Conservation (phyloP, 73 alveolate species). For the Tetrahymena malaccensis region DNA sequence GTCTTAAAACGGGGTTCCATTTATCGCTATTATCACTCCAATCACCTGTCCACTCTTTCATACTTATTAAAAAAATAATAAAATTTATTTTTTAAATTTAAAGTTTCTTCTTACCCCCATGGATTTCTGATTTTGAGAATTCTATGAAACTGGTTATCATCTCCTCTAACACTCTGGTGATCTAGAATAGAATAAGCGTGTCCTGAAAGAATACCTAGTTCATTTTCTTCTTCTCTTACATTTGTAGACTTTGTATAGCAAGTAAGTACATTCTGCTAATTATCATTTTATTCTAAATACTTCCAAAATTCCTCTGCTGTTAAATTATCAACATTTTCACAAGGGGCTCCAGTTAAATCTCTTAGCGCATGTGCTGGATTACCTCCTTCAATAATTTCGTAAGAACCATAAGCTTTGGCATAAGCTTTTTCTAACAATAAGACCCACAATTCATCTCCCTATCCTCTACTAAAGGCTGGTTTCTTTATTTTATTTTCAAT, state of each 20-base stretch:
- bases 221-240: constrained; percentile 59
- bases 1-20: constrained; percentile 56
- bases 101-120: constrained; percentile 52
- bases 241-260: constrained; percentile 70
- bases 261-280: constrained; percentile 51
- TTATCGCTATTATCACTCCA: constrained; percentile 72
- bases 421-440: constrained; percentile 93
- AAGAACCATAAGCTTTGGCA: constrained; percentile 94
- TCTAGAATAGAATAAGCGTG: constrained; percentile 76
- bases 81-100: constrained; percentile 7
- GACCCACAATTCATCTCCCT: constrained; percentile 94
- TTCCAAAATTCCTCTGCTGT: constrained; percentile 61
- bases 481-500: background rate
- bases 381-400: constrained; percentile 86
- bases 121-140: constrained; percentile 65
- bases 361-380: constrained; percentile 78
- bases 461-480: constrained; percentile 50
- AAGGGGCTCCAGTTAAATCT: constrained; percentile 89
- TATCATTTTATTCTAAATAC: constrained; percentile 32
- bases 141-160: constrained; percentile 44
- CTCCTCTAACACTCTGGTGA: constrained; percentile 52
- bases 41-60: constrained; percentile 84
- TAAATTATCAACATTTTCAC: constrained; percentile 56
- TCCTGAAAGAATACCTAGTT: constrained; percentile 73
- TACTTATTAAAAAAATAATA: constrained; percentile 39